Conservation (phyloP, 306 rosid genomes). For the Fragaria vesca region DNA sequence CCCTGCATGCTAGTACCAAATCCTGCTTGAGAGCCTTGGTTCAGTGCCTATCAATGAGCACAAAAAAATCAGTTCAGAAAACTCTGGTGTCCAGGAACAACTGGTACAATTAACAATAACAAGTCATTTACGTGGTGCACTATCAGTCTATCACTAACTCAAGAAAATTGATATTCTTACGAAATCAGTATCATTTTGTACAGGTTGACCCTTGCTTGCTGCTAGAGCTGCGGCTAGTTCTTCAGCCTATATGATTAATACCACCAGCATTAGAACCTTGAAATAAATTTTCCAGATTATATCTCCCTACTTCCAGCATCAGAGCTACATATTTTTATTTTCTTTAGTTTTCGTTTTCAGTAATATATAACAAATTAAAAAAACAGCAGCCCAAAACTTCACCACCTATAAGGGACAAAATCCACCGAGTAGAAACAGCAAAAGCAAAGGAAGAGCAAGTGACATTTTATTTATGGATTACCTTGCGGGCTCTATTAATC, state of each 20-base stretch:
- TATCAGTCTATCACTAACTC: neutral
- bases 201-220: constrained; percentile 68
- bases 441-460: neutral
- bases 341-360: neutral
- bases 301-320: neutral
- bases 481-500: constrained; percentile 88
- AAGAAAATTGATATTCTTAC: constrained; percentile 39
- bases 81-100: neutral
- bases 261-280: constrained; percentile 24
- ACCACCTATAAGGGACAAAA: neutral
- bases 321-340: neutral
- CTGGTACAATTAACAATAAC: neutral
- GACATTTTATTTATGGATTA: constrained; percentile 19
- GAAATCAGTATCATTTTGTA: constrained; percentile 58
- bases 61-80: neutral
- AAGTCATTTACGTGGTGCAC: neutral
- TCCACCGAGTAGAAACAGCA: constrained; percentile 3
- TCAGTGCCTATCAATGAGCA: constrained; percentile 39
- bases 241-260: constrained; percentile 65
- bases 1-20: constrained; percentile 57
- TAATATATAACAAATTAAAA: neutral
- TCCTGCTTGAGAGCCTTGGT: constrained; percentile 65
- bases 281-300: neutral
- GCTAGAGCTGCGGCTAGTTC: constrained; percentile 87
- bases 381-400: neutral